Evolutionary conservation across 2,329 filamentous ascomycete genomes (phyloP), one percentile per base, ranked within the genome.

Genomic region (Epicoccum nigrum): DNA sequence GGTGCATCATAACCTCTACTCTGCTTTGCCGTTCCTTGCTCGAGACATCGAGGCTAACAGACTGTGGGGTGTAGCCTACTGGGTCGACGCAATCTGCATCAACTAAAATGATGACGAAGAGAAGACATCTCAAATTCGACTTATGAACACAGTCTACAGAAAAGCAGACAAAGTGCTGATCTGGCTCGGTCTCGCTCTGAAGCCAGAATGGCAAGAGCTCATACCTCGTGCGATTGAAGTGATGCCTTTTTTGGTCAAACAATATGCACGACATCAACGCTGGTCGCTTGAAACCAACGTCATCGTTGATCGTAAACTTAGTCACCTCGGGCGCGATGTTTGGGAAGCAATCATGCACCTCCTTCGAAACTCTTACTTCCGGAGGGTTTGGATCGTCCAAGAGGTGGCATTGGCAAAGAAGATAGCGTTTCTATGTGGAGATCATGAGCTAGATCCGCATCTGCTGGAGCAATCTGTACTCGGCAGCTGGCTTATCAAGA

Each of bases 51-150:
- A 13, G 6, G 25, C 7, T 23, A 11, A 16, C 12, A 15, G 4
- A 5, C 5, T 17, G 1, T 8, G n/a, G n/a, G 31, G 21, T 21
- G 31, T 7, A 11, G 20, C 45, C 7, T 48, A 41, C 11, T 60
- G 55, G 55, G 43, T 56, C 12, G 57, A 60, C 7, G 55, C 57
- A 8, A 30, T 56, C 4, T 58, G 47, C 17, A 60, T 60, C 30
- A 58, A 58, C 13, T 55, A 60, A 42, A n/a, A 20, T 4, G 55
- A 58, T 28, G 12, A 43, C 3, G 38, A 46, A n/a, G 57, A 60
- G 32, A 50, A 46, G 15, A 27, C 16, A 7, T 25, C 42, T 2
- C 55, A 60, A 23, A 54, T 60, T 5, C 15, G 34, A 6, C 21
- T 55, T 4, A 58, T 58, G 49, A 38, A 41, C 12, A 35, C 34